Conservation (phyloP, 371 early-diverging fungal species). For the Nematocida homosporus region DNA sequence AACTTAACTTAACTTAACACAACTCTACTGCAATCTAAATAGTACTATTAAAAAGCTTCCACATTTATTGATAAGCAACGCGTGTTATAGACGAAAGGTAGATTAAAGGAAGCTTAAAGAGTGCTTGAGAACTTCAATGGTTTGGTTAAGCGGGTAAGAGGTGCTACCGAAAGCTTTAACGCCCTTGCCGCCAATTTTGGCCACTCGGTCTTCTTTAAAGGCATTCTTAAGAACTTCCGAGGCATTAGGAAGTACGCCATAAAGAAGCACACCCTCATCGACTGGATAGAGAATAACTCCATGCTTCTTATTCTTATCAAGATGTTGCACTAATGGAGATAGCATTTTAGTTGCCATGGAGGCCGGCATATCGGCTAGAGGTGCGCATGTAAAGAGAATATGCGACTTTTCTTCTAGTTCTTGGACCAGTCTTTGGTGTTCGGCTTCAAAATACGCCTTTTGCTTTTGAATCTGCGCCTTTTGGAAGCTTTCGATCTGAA, state of each 20-base stretch:
- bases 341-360: slow-evolving; percentile 36
- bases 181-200: slow-evolving; percentile 7
- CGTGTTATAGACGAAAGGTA: no score
- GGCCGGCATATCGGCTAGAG: not conserved
- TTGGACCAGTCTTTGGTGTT: not conserved
- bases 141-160: not conserved
- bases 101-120: no score
- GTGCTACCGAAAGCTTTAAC: slow-evolving; percentile 15
- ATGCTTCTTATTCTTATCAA: slow-evolving; percentile 21
- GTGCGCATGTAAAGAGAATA: slow-evolving; percentile 9
- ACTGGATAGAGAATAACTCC: slow-evolving; percentile 20
- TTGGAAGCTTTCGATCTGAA: slow-evolving; percentile 11
- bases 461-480: slow-evolving; percentile 18
- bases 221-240: not conserved
- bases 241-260: slow-evolving; percentile 11
- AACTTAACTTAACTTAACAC: no score
- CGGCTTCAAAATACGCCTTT: slow-evolving; percentile 44
- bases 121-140: no score
- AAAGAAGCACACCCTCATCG: not conserved
- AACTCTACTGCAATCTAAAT: no score
- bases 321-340: slow-evolving; percentile 16
- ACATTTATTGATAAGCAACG: no score
- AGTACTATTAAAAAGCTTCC: no score
- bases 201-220: not conserved
- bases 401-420: not conserved